Percentiles rank a stretch among this genome's conserved stretches.
phyloP scores from a whole-genome alignment of 2,329 filamentous ascomycete species.

The Diaporthe sp. region DNA sequence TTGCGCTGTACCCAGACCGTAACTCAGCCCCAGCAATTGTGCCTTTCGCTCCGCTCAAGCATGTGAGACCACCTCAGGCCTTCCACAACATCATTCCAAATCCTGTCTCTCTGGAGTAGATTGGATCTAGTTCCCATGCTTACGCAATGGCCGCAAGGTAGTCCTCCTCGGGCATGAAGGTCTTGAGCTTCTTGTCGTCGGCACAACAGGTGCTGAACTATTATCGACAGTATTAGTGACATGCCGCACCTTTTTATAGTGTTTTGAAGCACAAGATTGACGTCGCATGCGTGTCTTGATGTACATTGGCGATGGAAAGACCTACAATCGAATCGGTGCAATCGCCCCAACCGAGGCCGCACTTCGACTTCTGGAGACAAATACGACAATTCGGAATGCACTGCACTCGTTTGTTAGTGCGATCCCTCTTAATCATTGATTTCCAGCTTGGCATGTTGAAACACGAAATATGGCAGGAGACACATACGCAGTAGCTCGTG shows the following conservation, averaged over 20 bases:
- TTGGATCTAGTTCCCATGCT: not conserved
- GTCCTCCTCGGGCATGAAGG: conserved; percentile 2
- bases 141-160: not conserved
- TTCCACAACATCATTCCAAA: not conserved
- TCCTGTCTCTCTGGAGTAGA: too few relatives aligned
- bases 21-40: not conserved
- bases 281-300: not conserved
- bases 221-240: not conserved
- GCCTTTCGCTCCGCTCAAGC: not conserved
- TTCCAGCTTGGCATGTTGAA: too few relatives aligned
- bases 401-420: not conserved
- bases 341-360: not conserved
- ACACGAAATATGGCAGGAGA: too few relatives aligned
- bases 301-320: not conserved
- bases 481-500: not conserved
- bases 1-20: not conserved
- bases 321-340: not conserved
- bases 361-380: too few relatives aligned
- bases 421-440: not conserved
- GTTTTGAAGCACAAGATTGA: not conserved
- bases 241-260: not conserved
- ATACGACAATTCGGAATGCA: too few relatives aligned
- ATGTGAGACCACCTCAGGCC: not conserved
- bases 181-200: not conserved
- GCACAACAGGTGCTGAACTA: conserved; percentile 9